A percentile compares a stretch with the other conserved stretches of the same genome.
These are phyloP conservation scores for Elaeis oleifera DNA, from an alignment of 202 grass and related monocot genomes.

Conservation along the genomic window DNA sequence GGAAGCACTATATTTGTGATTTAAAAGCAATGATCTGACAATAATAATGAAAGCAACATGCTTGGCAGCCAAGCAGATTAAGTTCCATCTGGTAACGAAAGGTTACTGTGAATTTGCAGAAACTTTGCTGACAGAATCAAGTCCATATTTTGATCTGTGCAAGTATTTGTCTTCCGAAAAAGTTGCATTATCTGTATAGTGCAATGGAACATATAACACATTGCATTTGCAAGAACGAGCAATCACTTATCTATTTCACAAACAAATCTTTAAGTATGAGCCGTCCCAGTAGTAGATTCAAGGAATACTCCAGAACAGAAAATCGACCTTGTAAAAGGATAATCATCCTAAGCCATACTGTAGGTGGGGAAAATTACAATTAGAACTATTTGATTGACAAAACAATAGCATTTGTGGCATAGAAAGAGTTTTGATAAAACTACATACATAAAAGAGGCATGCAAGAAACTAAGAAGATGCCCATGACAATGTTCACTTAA, in stretches of 20 bases:
- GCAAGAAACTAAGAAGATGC: too few species aligned
- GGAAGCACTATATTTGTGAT: too few species aligned
- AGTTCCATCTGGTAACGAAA: slow-evolving; percentile 48
- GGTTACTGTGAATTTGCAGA: slow-evolving; percentile 53
- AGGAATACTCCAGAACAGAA: slow-evolving; percentile 67
- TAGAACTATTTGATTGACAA: too few species aligned
- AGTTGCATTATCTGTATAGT: slow-evolving; percentile 51
- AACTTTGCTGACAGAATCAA: slow-evolving; percentile 70
- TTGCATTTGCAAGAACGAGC: too few species aligned
- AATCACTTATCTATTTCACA: too few species aligned
- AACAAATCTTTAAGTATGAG: too few species aligned
- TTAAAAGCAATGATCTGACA: too few species aligned
- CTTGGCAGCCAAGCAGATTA: slow-evolving; percentile 18
- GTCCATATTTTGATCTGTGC: slow-evolving; percentile 83
- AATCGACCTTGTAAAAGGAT: slow-evolving; percentile 89
- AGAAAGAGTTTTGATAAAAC: too few species aligned
- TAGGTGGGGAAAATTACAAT: slow-evolving; percentile 1
- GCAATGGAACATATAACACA: neutral
- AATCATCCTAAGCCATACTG: slow-evolving; percentile 78
- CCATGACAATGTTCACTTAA: too few species aligned
- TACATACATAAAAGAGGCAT: too few species aligned
- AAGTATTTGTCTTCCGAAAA: slow-evolving; percentile 50
- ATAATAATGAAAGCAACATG: neutral
- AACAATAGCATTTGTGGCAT: too few species aligned
- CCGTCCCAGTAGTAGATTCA: neutral